Conservation (phyloP, 2,329 filamentous ascomycete genomes). For the Alternaria sp. region DNA sequence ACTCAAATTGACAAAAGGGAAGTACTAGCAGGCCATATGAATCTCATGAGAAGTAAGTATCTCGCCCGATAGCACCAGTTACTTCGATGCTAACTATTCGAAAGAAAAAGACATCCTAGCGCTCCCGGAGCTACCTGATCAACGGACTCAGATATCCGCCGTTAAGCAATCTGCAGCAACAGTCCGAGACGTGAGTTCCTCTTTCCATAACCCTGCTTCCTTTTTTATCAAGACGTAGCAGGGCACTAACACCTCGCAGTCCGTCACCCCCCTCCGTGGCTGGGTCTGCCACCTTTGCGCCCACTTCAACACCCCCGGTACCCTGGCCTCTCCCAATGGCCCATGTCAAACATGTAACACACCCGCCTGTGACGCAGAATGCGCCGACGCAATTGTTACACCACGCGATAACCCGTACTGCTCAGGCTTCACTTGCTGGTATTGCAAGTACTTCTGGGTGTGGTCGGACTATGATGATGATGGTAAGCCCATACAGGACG, state of each 20-base stretch:
- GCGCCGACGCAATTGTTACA: neutral
- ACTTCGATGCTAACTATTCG: neutral
- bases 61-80: neutral
- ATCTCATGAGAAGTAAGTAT: neutral
- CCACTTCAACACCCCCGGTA: neutral
- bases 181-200: neutral
- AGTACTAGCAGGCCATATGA: neutral
- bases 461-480: neutral
- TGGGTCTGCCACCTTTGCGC: neutral
- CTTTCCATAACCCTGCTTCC: neutral
- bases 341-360: neutral
- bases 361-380: neutral
- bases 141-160: neutral
- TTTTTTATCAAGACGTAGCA: neutral
- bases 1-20: neutral
- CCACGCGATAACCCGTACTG: neutral
- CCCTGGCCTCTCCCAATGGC: neutral
- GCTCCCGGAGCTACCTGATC: neutral
- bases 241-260: neutral
- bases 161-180: neutral
- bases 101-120: neutral
- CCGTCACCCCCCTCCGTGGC: neutral
- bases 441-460: neutral
- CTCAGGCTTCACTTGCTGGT: neutral
- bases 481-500: neutral